phyloP scores from a whole-genome alignment of 352 stramenopile species.

The Phytopythium aichiense region DNA sequence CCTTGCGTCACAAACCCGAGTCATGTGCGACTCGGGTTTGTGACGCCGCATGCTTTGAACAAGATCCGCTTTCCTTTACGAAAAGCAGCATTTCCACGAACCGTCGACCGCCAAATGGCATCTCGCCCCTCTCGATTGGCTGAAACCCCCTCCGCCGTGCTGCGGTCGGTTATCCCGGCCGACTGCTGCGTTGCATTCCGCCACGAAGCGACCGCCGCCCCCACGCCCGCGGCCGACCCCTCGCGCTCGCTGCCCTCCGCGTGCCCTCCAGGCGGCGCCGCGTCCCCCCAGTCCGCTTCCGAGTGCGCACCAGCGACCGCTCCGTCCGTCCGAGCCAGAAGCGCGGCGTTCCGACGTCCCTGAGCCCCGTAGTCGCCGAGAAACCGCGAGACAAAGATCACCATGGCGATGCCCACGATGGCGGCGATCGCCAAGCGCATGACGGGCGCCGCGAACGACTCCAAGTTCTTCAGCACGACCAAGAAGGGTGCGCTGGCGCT shows the following conservation, averaged over 20 bases:
- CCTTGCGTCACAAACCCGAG: no score
- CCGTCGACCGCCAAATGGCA: neutral
- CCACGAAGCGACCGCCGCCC: neutral
- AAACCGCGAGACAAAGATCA: neutral
- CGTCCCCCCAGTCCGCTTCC: slow-evolving; percentile 4
- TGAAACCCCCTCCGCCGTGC: neutral
- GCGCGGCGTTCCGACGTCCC: neutral
- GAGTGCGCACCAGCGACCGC: neutral
- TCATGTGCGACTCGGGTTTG: no score
- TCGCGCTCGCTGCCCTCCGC: neutral
- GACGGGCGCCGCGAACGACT: slow-evolving; percentile 92
- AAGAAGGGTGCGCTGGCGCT: slow-evolving; percentile 86
- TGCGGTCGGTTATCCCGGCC: neutral
- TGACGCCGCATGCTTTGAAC: no score
- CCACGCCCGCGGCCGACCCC: neutral
- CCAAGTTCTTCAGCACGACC: slow-evolving; percentile 98
- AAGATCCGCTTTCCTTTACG: no score
- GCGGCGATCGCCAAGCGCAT: slow-evolving; percentile 86
- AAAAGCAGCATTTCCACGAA: neutral
- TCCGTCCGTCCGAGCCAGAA: neutral
- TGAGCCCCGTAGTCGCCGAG: neutral
- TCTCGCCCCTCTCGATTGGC: neutral
- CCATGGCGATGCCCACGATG: slow-evolving; percentile 86
- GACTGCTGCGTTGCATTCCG: neutral
- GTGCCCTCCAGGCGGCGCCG: neutral